Evolutionary conservation across 768 basidiomycete genomes (phyloP).

Genomic region (Jaapia argillacea): DNA sequence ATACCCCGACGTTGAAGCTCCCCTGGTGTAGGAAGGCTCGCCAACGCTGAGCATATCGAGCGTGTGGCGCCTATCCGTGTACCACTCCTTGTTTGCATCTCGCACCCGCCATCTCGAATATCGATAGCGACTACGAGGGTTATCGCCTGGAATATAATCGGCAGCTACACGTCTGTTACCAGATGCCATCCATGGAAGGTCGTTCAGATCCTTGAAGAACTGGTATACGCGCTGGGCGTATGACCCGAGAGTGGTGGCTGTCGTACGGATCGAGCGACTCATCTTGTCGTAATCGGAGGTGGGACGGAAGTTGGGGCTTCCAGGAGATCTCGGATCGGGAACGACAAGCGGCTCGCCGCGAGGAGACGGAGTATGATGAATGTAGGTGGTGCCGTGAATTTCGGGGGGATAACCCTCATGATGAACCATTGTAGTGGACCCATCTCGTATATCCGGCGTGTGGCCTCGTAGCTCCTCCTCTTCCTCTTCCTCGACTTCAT

Average conservation of each 20-base stretch:
- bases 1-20: not conserved
- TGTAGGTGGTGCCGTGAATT: not conserved
- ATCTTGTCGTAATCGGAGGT: not conserved
- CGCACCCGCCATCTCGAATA: not conserved
- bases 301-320: not conserved
- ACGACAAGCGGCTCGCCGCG: too few species aligned
- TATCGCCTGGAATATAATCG: not conserved
- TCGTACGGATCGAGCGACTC: not conserved
- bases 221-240: not conserved
- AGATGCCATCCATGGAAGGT: not conserved
- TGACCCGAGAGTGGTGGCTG: not conserved
- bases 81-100: not conserved
- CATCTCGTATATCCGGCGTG: too few species aligned
- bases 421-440: not conserved
- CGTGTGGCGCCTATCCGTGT: not conserved
- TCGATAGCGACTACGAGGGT: not conserved
- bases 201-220: not conserved
- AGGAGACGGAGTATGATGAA: too few species aligned
- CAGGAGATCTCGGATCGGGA: not conserved
- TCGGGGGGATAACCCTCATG: not conserved
- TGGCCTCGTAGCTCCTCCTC: too few species aligned
- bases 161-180: not conserved
- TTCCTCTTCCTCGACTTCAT: too few species aligned
- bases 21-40: not conserved
- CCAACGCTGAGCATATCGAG: not conserved